Evolutionary conservation across 1,284 basidiomycete genomes (phyloP).

Genomic region (Ceratobasidium papillatum): DNA sequence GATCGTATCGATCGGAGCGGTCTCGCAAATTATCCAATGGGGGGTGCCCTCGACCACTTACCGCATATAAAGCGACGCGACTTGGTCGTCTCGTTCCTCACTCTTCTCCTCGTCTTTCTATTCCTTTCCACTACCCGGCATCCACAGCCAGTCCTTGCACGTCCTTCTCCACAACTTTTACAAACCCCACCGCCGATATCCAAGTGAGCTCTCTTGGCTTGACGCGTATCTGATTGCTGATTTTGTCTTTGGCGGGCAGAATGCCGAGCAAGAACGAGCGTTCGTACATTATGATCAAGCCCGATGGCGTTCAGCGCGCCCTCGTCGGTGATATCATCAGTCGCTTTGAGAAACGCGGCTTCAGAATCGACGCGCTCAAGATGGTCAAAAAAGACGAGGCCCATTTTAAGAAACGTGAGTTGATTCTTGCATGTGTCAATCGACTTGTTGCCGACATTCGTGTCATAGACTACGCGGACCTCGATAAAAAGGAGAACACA

Average conservation of each 20-base stretch:
- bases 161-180: constrained; percentile 18
- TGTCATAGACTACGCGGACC: constrained; percentile 87
- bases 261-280: constrained; percentile 64
- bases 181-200: neutral
- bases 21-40: neutral
- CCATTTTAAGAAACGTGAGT: constrained; percentile 86
- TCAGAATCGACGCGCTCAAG: constrained; percentile 92
- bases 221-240: constrained; percentile 26
- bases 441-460: constrained; percentile 41
- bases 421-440: neutral
- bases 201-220: constrained; percentile 16
- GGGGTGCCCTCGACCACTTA: constrained; percentile 35
- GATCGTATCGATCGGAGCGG: constrained; percentile 32
- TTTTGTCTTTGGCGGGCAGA: neutral
- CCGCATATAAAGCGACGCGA: constrained; percentile 39
- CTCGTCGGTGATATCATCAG: constrained; percentile 93
- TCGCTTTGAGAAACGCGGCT: constrained; percentile 95
- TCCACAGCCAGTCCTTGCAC: constrained; percentile 21
- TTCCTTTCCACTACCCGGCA: constrained; percentile 17
- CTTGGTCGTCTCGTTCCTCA: constrained; percentile 32
- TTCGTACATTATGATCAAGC: constrained; percentile 95
- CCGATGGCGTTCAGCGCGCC: constrained; percentile 95
- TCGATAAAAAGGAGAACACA: constrained; percentile 81
- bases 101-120: constrained; percentile 24
- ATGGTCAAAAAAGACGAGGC: constrained; percentile 76